A percentile compares a stretch with the other conserved stretches of the same genome.
These are phyloP conservation scores for Spizellomyces sp. DNA, from an alignment of 192 early-diverging fungal genomes.

Conservation along the genomic window DNA sequence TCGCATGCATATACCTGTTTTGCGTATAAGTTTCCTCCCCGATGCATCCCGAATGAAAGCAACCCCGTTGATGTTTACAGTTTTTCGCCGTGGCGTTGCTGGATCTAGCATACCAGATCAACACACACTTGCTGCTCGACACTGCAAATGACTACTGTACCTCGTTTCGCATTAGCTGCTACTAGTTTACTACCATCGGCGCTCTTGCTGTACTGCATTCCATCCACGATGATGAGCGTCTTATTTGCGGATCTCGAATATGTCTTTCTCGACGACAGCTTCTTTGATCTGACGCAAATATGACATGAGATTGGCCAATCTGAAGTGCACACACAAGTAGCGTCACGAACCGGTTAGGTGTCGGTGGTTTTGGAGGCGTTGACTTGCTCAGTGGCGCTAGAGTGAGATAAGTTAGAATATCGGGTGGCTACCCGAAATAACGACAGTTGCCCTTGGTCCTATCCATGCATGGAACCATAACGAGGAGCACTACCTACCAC, in stretches of 20 bases:
- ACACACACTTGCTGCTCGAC: no score
- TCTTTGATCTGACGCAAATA: not conserved
- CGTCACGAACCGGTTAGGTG: no score
- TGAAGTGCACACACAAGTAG: no score
- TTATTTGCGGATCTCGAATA: not conserved
- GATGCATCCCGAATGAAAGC: slow-evolving; percentile 13
- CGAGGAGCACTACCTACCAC: not conserved
- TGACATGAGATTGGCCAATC: no score
- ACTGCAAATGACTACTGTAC: no score
- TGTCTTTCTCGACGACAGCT: not conserved
- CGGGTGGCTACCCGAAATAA: no score
- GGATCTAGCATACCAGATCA: not conserved
- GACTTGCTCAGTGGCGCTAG: no score
- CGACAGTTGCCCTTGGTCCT: no score
- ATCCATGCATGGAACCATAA: no score
- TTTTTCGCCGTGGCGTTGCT: slow-evolving; percentile 9
- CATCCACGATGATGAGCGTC: slow-evolving; percentile 24
- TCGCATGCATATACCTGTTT: not conserved
- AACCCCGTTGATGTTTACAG: slow-evolving; percentile 34
- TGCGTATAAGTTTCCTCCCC: slow-evolving; percentile 28
- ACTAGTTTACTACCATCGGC: slow-evolving; percentile 1
- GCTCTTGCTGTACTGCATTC: slow-evolving; percentile 19
- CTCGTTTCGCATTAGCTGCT: not conserved
- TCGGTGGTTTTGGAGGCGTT: no score
- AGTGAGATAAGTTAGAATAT: no score